These are phyloP conservation scores for Cladochytrium replicatum DNA, from an alignment of 192 early-diverging fungal genomes.

Conservation along the genomic window DNA sequence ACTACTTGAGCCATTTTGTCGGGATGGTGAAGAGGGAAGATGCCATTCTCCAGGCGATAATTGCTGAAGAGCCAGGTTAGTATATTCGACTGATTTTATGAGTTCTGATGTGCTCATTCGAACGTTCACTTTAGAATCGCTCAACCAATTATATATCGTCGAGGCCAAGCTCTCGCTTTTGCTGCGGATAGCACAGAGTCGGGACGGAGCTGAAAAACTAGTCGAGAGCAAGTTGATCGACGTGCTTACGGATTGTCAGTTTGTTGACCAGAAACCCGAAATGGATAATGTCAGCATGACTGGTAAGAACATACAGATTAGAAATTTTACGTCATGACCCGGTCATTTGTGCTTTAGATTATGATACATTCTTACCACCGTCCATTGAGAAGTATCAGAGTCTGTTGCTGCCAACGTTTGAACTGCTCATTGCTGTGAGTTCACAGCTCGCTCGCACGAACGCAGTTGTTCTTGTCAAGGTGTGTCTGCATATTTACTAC, in stretches of 20 bases:
- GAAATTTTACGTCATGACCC: background rate
- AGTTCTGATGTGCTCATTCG: background rate
- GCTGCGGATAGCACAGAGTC: slow-evolving; percentile 60
- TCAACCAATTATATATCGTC: slow-evolving; percentile 59
- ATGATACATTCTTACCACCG: background rate
- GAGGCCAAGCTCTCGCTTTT: slow-evolving; percentile 76
- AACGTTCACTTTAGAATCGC: slow-evolving; percentile 28
- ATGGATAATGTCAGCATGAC: slow-evolving; percentile 24
- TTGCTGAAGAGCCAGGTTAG: slow-evolving; percentile 21
- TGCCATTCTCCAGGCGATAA: slow-evolving; percentile 17
- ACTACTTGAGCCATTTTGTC: slow-evolving; percentile 41
- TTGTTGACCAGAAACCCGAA: slow-evolving; percentile 60
- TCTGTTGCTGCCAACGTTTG: slow-evolving; percentile 50
- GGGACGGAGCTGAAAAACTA: slow-evolving; percentile 67
- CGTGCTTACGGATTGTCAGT: slow-evolving; percentile 57
- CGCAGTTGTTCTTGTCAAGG: slow-evolving; percentile 29
- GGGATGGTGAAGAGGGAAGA: slow-evolving; percentile 28
- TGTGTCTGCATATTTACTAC: slow-evolving; percentile 19
- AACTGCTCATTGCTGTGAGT: slow-evolving; percentile 45
- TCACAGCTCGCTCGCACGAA: slow-evolving; percentile 29
- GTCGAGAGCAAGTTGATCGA: slow-evolving; percentile 74
- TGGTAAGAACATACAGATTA: slow-evolving; percentile 7
- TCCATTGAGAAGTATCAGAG: slow-evolving; percentile 49
- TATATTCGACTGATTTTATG: background rate
- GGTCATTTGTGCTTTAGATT: slow-evolving; percentile 2